Evolutionary conservation across 192 early-diverging fungal species (phyloP).

Genomic region (Backusella tarrabulga): DNA sequence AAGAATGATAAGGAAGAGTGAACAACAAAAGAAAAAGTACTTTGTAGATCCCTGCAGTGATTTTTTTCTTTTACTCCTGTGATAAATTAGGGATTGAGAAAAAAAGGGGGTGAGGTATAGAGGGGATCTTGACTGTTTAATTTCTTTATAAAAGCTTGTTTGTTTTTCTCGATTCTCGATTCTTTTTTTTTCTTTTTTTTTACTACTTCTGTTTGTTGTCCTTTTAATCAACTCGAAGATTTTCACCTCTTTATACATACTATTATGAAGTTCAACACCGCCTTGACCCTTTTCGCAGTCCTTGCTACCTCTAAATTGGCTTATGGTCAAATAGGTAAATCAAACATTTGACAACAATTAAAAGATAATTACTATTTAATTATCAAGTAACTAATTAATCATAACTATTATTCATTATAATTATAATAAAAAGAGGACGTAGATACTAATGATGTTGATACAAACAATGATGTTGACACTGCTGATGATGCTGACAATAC

Average conservation of each 20-base stretch:
- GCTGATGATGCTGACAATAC: background rate
- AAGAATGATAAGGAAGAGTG: background rate
- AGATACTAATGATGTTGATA: background rate
- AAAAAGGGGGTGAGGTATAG: background rate
- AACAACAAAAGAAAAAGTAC: background rate
- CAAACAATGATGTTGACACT: background rate
- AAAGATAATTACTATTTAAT: background rate
- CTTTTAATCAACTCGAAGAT: background rate
- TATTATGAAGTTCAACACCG: background rate
- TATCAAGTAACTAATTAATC: background rate
- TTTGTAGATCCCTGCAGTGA: slow-evolving; percentile 1
- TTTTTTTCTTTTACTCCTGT: background rate
- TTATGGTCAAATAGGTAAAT: background rate
- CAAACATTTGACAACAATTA: background rate
- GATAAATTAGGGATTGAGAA: background rate
- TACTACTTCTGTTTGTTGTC: background rate
- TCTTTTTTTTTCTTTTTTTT: background rate
- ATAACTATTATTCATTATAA: background rate
- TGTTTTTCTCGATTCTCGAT: background rate
- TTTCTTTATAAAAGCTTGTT: slow-evolving; percentile 5
- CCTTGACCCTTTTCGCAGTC: slow-evolving; percentile 6
- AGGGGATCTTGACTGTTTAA: background rate
- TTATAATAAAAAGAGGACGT: background rate
- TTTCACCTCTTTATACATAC: background rate
- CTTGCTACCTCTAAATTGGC: background rate